Percentiles rank a stretch among this genome's conserved stretches.
Conservation (phyloP, 805 yeast species). For the Torulaspora delbrueckii region DNA sequence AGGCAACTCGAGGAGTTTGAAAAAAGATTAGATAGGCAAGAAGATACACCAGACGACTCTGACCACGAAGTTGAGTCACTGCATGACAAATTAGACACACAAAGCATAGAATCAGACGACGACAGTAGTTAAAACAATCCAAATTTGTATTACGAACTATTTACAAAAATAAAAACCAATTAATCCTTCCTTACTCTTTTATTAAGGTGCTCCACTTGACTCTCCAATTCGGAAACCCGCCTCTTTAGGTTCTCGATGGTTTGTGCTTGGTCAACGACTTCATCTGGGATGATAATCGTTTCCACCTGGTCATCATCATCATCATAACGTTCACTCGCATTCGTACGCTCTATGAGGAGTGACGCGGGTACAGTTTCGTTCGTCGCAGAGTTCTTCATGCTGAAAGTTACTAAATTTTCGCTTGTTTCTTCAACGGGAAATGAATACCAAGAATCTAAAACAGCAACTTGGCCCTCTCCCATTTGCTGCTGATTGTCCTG, state of each 20-base stretch:
- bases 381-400: conserved; percentile 5
- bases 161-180: neutral
- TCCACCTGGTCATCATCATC: neutral
- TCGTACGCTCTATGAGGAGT: conserved; percentile 9
- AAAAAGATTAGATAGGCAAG: conserved; percentile 14
- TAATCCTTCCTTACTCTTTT: conserved; percentile 10
- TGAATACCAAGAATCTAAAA: conserved; percentile 15
- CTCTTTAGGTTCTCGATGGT: conserved; percentile 18
- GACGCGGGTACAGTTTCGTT: conserved; percentile 8
- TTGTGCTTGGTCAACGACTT: conserved; percentile 8
- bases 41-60: neutral
- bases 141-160: neutral
- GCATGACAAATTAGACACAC: conserved; percentile 10
- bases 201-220: conserved; percentile 11
- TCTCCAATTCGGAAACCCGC: conserved; percentile 23
- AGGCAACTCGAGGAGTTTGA: conserved; percentile 25
- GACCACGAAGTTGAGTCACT: conserved; percentile 4
- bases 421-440: conserved; percentile 16
- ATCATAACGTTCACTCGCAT: conserved; percentile 1
- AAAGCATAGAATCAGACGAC: conserved; percentile 6
- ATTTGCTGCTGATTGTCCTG: neutral
- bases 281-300: conserved; percentile 11
- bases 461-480: neutral
- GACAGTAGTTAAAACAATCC: conserved; percentile 2
- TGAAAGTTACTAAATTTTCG: conserved; percentile 10